A percentile compares a stretch with the other conserved stretches of the same genome.
These are phyloP conservation scores for Exophiala sp. DNA, from an alignment of 2,329 filamentous ascomycete genomes.

Conservation along the genomic window DNA sequence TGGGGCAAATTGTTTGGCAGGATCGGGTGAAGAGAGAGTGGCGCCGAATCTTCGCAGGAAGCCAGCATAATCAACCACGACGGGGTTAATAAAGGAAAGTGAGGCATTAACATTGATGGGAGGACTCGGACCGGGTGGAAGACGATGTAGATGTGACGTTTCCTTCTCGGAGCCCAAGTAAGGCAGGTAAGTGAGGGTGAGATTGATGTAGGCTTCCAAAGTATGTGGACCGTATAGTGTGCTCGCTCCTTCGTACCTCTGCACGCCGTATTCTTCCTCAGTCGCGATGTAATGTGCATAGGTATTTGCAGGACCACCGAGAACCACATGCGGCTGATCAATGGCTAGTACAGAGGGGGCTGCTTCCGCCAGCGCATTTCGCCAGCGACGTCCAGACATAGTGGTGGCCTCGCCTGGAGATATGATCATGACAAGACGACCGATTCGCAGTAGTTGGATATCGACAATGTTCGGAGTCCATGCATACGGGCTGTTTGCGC, in stretches of 20 bases:
- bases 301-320: slow-evolving; percentile 85
- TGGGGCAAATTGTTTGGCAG: slow-evolving; percentile 52
- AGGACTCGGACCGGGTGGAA: slow-evolving; percentile 58
- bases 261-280: slow-evolving; percentile 74
- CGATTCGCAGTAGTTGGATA: slow-evolving; percentile 78
- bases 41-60: slow-evolving; percentile 68
- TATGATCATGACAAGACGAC: slow-evolving; percentile 78
- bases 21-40: slow-evolving; percentile 55
- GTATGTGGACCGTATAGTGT: slow-evolving; percentile 83
- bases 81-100: slow-evolving; percentile 74
- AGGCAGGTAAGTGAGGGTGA: slow-evolving; percentile 69
- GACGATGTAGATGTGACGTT: slow-evolving; percentile 42
- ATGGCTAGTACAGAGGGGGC: slow-evolving; percentile 52
- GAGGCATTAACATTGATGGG: slow-evolving; percentile 76
- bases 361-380: slow-evolving; percentile 60
- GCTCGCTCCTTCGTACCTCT: slow-evolving; percentile 92
- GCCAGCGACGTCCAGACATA: slow-evolving; percentile 89
- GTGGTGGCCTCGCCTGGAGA: slow-evolving; percentile 85
- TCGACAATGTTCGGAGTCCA: slow-evolving; percentile 94
- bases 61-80: slow-evolving; percentile 68
- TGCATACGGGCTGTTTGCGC: slow-evolving; percentile 70
- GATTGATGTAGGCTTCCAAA: slow-evolving; percentile 81
- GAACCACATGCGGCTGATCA: slow-evolving; percentile 65
- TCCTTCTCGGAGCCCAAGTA: slow-evolving; percentile 51
- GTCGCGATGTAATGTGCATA: slow-evolving; percentile 83